Conservation (phyloP, 129 eudicot species). For the Escallonia rubra region DNA sequence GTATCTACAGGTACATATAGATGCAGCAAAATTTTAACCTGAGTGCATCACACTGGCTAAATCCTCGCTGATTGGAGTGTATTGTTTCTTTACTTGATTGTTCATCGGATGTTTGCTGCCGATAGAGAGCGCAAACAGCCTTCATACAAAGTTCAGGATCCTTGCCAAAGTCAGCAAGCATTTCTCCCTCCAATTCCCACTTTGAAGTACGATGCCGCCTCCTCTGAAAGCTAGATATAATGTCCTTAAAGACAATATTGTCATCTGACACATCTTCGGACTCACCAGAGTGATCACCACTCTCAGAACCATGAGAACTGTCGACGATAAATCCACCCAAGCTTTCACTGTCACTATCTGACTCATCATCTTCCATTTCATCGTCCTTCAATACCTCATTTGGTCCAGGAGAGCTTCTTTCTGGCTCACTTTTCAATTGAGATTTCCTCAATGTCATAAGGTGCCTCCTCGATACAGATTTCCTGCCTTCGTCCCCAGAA, state of each 20-base stretch:
- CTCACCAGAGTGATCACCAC: constrained; percentile 18
- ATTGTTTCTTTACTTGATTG: constrained; percentile 32
- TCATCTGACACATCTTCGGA: constrained; percentile 28
- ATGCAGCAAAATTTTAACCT: constrained; percentile 30
- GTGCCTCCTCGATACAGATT: constrained; percentile 5
- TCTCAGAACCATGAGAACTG: constrained; percentile 32
- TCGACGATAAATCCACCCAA: constrained; percentile 55
- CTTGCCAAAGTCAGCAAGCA: constrained; percentile 68
- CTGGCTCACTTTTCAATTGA: constrained; percentile 11
- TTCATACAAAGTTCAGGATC: constrained; percentile 63
- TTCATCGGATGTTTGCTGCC: constrained; percentile 71
- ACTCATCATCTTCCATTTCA: constrained; percentile 32
- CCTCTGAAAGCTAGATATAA: constrained; percentile 44
- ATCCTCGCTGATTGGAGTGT: constrained; percentile 51
- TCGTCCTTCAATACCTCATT: constrained; percentile 29
- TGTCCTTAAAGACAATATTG: constrained; percentile 21
- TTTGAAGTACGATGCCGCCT: constrained; percentile 23
- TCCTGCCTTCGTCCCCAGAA: background rate
- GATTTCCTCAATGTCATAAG: constrained; percentile 27
- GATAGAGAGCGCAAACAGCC: constrained; percentile 79
- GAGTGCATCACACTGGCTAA: constrained; percentile 55
- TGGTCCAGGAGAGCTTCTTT: background rate
- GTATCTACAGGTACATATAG: background rate
- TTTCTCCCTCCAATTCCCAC: constrained; percentile 67
- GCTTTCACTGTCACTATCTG: constrained; percentile 47